Evolutionary conservation across 1,284 basidiomycete genomes (phyloP), one percentile per base, ranked within the genome.

Genomic region (Fomitiporia mediterranea): DNA sequence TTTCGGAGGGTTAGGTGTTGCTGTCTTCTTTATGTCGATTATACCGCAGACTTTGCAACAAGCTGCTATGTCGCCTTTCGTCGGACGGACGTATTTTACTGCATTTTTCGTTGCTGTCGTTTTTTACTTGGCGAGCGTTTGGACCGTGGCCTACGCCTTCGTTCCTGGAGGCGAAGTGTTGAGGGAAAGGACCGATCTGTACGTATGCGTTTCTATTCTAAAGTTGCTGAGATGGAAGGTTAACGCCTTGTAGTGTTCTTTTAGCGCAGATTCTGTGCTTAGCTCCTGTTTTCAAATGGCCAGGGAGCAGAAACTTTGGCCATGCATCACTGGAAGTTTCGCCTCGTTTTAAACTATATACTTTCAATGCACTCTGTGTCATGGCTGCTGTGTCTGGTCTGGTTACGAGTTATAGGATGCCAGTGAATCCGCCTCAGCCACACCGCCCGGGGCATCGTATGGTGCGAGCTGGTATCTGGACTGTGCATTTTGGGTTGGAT

Each of bases 121-220:
- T 32, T 72, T 93, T 51, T 82, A 81, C 58, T 75, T 93, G 17
- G 81, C 83, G 25, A 86, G 83, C 59, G 82, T 89, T 4, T 84
- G 91, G 70, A 94, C 93, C 0, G 91, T 93, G 46, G 94, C 94
- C 0, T 97, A 98, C 70, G 94, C 94, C 0, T 97, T 97, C 64
- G 91, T 97, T 2, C 94, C 94, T 0, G 88, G 89, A 1, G 94
- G 92, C 0, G 71, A 78, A 61, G 75, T 85, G 60, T 75, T 98
- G 57, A 76, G 94, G 23, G 94, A 97, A 70, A 76, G 89, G 21
- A 93, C 91, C 7, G 84, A 91, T 65, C 53, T 85, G 79, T 86
- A 65, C 44, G 44, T 30, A 23, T 30, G 5, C 27, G 66, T 81
- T 72, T 17, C 8, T 28, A 27, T 30, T 38, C 5, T 34, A n/a